A percentile compares a stretch with the other conserved stretches of the same genome.
These are phyloP conservation scores for Pythium biforme DNA, from an alignment of 352 stramenopile species.

Conservation along the genomic window DNA sequence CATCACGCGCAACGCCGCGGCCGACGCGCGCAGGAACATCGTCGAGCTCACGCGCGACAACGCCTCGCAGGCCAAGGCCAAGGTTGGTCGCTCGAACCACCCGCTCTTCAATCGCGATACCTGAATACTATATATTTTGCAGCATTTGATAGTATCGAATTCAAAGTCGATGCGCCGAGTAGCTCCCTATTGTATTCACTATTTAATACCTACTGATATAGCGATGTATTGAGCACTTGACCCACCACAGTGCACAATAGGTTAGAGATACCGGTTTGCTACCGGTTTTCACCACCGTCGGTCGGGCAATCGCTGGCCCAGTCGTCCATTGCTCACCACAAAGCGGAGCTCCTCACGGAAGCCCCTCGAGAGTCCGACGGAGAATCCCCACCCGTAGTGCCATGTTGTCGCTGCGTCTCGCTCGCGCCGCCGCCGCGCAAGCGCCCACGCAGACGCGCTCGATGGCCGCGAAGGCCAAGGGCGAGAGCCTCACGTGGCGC, in stretches of 20 bases:
- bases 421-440: conserved; percentile 21
- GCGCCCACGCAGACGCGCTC: conserved; percentile 35
- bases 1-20: conserved; percentile 36
- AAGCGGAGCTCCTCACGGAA: conserved; percentile 11
- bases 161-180: too few species aligned
- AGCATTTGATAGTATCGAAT: not conserved
- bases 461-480: conserved; percentile 52
- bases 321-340: conserved; percentile 20
- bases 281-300: not conserved
- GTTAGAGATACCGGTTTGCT: not conserved
- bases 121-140: conserved; percentile 14
- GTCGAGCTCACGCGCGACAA: conserved; percentile 29
- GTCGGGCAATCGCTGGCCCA: conserved; percentile 2
- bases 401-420: conserved; percentile 50
- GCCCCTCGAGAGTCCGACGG: not conserved
- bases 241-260: not conserved
- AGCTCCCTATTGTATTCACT: not conserved
- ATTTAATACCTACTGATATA: not conserved
- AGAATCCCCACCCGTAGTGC: not conserved
- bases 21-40: conserved; percentile 71
- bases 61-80: conserved; percentile 50
- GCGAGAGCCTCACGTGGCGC: conserved; percentile 54
- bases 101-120: conserved; percentile 73
- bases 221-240: not conserved
- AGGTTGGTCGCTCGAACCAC: conserved; percentile 65